These are phyloP conservation scores for Erythrophleum fordii DNA, from an alignment of 306 rosid genomes.

Conservation along the genomic window DNA sequence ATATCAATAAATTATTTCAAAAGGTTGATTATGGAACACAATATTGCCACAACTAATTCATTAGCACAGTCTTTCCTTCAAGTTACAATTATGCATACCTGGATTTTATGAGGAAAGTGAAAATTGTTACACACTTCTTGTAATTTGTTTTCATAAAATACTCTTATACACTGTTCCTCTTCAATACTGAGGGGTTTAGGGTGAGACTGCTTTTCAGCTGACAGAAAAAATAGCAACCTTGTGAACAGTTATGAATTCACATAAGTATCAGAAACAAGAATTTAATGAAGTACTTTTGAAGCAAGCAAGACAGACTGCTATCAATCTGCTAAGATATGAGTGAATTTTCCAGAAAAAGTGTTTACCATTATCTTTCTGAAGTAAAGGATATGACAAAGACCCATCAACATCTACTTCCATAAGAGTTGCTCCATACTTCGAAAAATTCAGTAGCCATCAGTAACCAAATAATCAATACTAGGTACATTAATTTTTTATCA, in stretches of 20 bases:
- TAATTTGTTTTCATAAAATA: slow-evolving; percentile 54
- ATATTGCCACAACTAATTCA: neutral
- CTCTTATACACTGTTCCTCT: slow-evolving; percentile 52
- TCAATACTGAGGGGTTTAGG: slow-evolving; percentile 65
- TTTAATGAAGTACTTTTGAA: slow-evolving; percentile 22
- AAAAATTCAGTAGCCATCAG: slow-evolving; percentile 23
- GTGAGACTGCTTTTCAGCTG: slow-evolving; percentile 84
- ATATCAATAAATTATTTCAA: slow-evolving; percentile 44
- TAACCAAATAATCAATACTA: slow-evolving; percentile 31
- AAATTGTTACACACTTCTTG: slow-evolving; percentile 82
- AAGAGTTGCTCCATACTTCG: slow-evolving; percentile 76
- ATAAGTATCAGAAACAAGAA: slow-evolving; percentile 21
- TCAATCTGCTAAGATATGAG: neutral
- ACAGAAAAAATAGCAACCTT: slow-evolving; percentile 37
- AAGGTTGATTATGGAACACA: slow-evolving; percentile 12
- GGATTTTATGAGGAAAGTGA: slow-evolving; percentile 91
- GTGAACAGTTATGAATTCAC: slow-evolving; percentile 40
- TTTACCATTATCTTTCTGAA: slow-evolving; percentile 73
- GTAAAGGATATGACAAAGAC: slow-evolving; percentile 70
- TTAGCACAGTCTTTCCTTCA: slow-evolving; percentile 13
- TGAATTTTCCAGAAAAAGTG: slow-evolving; percentile 32
- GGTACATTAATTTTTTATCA: too few relatives aligned
- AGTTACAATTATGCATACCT: slow-evolving; percentile 53
- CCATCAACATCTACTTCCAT: slow-evolving; percentile 85
- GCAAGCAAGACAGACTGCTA: slow-evolving; percentile 10